Evolutionary conservation across 495 filamentous ascomycete species (phyloP).

Genomic region (Aspergillus bertholletiae): DNA sequence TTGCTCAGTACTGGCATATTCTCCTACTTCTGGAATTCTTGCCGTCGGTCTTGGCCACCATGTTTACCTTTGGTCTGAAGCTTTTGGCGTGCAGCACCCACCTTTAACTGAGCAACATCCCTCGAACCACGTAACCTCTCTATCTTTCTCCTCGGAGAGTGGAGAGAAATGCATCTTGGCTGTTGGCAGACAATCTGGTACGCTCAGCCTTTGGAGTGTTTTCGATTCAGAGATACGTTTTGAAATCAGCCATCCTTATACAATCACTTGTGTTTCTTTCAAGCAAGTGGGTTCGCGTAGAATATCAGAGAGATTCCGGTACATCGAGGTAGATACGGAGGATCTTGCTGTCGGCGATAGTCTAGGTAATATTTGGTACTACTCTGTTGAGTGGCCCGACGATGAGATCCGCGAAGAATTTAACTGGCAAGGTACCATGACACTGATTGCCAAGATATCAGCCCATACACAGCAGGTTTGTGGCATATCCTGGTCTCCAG

Average conservation of each 20-base stretch:
- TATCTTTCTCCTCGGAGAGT: slow-evolving; percentile 81
- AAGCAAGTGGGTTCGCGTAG: slow-evolving; percentile 46
- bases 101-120: slow-evolving; percentile 36
- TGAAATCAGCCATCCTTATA: slow-evolving; percentile 62
- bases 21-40: slow-evolving; percentile 63
- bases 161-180: slow-evolving; percentile 80
- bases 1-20: slow-evolving; percentile 88
- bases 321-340: slow-evolving; percentile 47
- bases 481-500: slow-evolving; percentile 81
- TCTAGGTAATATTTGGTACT: slow-evolving; percentile 80
- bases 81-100: slow-evolving; percentile 48
- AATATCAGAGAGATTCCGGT: slow-evolving; percentile 33
- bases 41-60: slow-evolving; percentile 80
- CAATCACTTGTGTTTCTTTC: slow-evolving; percentile 75
- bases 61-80: slow-evolving; percentile 89
- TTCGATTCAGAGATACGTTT: slow-evolving; percentile 63
- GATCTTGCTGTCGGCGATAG: slow-evolving; percentile 90
- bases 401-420: slow-evolving; percentile 36
- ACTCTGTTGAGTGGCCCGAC: slow-evolving; percentile 82
- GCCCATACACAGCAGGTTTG: slow-evolving; percentile 90
- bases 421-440: slow-evolving; percentile 76
- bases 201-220: slow-evolving; percentile 58
- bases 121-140: slow-evolving; percentile 67
- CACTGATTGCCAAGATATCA: slow-evolving; percentile 67
- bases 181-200: slow-evolving; percentile 72